phyloP scores from a whole-genome alignment of 2,329 filamentous ascomycete species.

The Bimuria novae-zelandiae region DNA sequence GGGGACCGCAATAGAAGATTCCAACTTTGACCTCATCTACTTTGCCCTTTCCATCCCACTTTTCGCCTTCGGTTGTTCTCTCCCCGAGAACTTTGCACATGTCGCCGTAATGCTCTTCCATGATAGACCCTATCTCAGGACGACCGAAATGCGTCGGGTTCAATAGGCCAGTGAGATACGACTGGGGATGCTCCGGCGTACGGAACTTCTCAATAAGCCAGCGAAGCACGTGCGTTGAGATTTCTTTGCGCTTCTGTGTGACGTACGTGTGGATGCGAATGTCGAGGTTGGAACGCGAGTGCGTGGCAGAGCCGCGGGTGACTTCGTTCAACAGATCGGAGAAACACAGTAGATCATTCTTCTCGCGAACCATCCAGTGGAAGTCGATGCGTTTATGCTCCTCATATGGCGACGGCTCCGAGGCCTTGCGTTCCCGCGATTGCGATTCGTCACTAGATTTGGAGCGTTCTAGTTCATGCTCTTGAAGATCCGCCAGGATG shows the following conservation, averaged over 20 bases:
- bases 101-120: slow-evolving; percentile 60
- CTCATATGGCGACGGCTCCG: slow-evolving; percentile 30
- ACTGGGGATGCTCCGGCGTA: slow-evolving; percentile 56
- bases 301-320: slow-evolving; percentile 37
- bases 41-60: slow-evolving; percentile 16
- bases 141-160: slow-evolving; percentile 60
- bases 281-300: slow-evolving; percentile 48
- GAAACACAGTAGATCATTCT: slow-evolving; percentile 62
- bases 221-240: slow-evolving; percentile 60
- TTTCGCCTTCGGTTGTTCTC: slow-evolving; percentile 28
- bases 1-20: slow-evolving; percentile 62
- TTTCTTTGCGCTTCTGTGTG: slow-evolving; percentile 59
- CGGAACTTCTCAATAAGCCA: slow-evolving; percentile 63
- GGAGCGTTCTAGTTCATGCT: slow-evolving; percentile 47
- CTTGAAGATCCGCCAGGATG: slow-evolving; percentile 60
- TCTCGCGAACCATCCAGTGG: slow-evolving; percentile 64
- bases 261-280: slow-evolving; percentile 62
- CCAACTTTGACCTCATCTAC: slow-evolving; percentile 54
- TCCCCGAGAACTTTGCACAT: slow-evolving; percentile 47
- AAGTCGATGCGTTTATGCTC: slow-evolving; percentile 60
- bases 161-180: slow-evolving; percentile 59
- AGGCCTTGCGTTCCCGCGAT: slow-evolving; percentile 5
- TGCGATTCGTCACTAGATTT: slow-evolving; percentile 19
- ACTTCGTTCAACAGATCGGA: slow-evolving; percentile 59
- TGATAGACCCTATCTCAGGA: slow-evolving; percentile 58